Evolutionary conservation across 345 rosid genomes (phyloP).

Genomic region (Murraya paniculata): DNA sequence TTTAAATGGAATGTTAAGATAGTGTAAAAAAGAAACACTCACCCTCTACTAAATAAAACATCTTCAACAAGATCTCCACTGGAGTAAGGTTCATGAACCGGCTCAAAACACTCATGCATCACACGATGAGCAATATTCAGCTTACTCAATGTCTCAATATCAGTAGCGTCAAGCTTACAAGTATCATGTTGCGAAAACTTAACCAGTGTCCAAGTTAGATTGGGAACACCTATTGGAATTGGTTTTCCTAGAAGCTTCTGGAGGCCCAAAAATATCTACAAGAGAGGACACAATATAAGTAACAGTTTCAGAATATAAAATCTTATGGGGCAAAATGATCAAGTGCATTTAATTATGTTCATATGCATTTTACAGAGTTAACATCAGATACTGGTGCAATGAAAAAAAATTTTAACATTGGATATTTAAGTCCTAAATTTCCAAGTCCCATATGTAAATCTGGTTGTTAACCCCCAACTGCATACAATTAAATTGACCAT

Average conservation of each 20-base stretch:
- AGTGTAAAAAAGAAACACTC: slow-evolving; percentile 25
- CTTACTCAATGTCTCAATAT: slow-evolving; percentile 48
- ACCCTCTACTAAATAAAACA: slow-evolving; percentile 76
- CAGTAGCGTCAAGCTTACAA: slow-evolving; percentile 26
- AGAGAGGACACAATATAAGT: slow-evolving; percentile 12
- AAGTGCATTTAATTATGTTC: background rate
- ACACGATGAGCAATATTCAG: slow-evolving; percentile 67
- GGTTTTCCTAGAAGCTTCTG: slow-evolving; percentile 58
- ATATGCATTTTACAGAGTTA: slow-evolving; percentile 3
- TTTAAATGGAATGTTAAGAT: background rate
- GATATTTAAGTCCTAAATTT: background rate
- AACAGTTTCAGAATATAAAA: slow-evolving; percentile 5
- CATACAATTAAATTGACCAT: background rate
- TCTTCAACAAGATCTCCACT: slow-evolving; percentile 62
- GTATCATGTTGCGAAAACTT: slow-evolving; percentile 35
- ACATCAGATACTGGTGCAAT: background rate
- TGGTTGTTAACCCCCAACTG: background rate
- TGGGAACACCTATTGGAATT: slow-evolving; percentile 48
- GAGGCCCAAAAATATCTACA: slow-evolving; percentile 65
- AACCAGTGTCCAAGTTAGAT: slow-evolving; percentile 70
- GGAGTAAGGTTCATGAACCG: slow-evolving; percentile 47
- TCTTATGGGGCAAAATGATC: background rate
- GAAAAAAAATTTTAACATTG: background rate
- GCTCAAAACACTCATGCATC: slow-evolving; percentile 90
- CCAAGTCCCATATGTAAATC: background rate